Evolutionary conservation across 257 asterid species (phyloP).

Genomic region (Solanum ossicruentum): DNA sequence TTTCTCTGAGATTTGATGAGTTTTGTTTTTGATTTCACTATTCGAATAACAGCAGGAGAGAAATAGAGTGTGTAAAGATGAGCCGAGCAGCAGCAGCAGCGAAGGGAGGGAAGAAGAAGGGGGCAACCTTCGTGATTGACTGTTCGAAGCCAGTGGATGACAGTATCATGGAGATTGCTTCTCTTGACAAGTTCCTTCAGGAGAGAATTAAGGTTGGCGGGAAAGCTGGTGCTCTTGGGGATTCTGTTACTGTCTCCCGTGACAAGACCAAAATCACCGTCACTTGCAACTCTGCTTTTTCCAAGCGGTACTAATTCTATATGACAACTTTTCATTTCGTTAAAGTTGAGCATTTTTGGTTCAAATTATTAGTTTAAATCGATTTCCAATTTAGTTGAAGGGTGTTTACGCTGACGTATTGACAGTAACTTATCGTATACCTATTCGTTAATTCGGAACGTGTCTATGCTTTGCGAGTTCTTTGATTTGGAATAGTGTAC

Average conservation of each 20-base stretch:
- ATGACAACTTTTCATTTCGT: not conserved
- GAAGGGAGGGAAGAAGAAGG: slow-evolving; percentile 67
- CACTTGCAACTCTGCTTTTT: slow-evolving; percentile 32
- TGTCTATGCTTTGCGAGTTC: not conserved
- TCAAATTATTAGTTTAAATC: not conserved
- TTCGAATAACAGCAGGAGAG: not conserved
- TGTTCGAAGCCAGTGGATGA: slow-evolving; percentile 41
- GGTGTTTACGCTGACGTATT: not conserved
- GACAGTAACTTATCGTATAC: not conserved
- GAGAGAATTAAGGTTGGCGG: slow-evolving; percentile 64
- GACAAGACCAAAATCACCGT: slow-evolving; percentile 51
- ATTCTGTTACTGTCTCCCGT: slow-evolving; percentile 37
- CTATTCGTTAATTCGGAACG: fast-evolving
- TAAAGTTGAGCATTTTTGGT: not conserved
- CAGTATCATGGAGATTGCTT: slow-evolving; percentile 52
- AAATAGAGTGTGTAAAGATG: slow-evolving; percentile 21
- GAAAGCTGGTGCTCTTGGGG: slow-evolving; percentile 56
- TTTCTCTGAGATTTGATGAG: not conserved
- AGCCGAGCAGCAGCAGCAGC: slow-evolving; percentile 42
- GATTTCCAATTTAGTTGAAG: not conserved
- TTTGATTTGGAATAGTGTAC: not conserved
- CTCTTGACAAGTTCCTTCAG: slow-evolving; percentile 54
- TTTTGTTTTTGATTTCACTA: slow-evolving; percentile 1
- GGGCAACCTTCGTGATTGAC: slow-evolving; percentile 18
- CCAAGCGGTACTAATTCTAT: slow-evolving; percentile 30